Percentiles rank a stretch among this genome's conserved stretches.
These are phyloP conservation scores for Coriaria nepalensis DNA, from an alignment of 306 rosid species.

Conservation along the genomic window DNA sequence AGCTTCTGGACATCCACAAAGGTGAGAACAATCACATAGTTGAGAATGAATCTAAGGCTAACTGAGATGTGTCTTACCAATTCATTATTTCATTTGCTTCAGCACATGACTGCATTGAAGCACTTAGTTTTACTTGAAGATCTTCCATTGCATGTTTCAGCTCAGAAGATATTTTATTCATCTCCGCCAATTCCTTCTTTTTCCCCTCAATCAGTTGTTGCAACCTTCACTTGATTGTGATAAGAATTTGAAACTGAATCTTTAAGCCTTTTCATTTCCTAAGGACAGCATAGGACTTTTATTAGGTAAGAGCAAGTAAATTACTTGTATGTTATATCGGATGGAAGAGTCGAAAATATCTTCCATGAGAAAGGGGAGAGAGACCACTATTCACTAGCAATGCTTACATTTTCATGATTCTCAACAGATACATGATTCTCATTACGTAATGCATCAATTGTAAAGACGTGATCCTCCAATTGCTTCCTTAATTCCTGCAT, in stretches of 20 bases:
- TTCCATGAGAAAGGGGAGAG: not conserved
- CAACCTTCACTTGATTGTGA: conserved; percentile 53
- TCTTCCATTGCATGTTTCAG: conserved; percentile 69
- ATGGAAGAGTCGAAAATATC: too few relatives aligned
- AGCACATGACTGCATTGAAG: conserved; percentile 68
- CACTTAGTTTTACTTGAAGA: conserved; percentile 63
- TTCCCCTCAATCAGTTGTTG: conserved; percentile 45
- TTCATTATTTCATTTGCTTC: conserved; percentile 78
- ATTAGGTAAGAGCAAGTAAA: not conserved
- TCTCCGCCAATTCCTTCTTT: conserved; percentile 56
- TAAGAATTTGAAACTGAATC: conserved; percentile 48
- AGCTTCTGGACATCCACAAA: not conserved
- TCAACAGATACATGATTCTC: conserved; percentile 51
- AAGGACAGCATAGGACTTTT: conserved; percentile 8
- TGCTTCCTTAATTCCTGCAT: conserved; percentile 89
- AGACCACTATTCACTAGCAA: conserved; percentile 7
- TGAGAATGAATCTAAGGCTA: not conserved
- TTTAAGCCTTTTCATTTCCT: conserved; percentile 67
- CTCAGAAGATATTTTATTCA: conserved; percentile 47
- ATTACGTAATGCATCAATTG: conserved; percentile 40
- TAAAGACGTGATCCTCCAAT: conserved; percentile 64
- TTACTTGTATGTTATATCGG: not conserved
- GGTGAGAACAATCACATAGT: not conserved
- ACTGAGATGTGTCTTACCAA: conserved; percentile 36
- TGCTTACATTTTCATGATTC: conserved; percentile 58